Percentiles rank a stretch among this genome's conserved stretches.
Evolutionary conservation across 2,329 filamentous ascomycete species (phyloP).

Genomic region (Trematosphaeria pertusa): DNA sequence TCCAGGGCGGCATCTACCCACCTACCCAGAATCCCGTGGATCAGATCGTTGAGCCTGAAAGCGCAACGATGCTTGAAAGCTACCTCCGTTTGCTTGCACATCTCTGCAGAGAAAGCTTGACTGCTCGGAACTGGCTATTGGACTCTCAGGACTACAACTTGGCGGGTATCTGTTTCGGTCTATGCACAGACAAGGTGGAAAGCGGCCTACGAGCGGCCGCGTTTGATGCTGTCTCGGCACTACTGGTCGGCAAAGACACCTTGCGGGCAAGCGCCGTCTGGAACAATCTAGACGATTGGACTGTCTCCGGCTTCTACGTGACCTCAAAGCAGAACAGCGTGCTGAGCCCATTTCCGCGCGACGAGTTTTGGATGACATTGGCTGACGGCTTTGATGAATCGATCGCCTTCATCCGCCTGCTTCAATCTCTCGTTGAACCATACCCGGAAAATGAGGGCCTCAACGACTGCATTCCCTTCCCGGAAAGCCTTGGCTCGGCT

Average conservation of each 20-base stretch:
- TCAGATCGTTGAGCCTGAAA: constrained; percentile 84
- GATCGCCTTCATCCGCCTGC: constrained; percentile 79
- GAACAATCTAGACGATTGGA: constrained; percentile 80
- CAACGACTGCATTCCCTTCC: constrained; percentile 82
- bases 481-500: constrained; percentile 79
- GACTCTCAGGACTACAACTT: constrained; percentile 72
- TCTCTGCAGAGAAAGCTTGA: constrained; percentile 75
- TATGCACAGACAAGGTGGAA: constrained; percentile 79
- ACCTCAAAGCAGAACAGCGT: constrained; percentile 39
- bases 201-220: constrained; percentile 81
- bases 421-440: constrained; percentile 75
- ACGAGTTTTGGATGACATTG: constrained; percentile 72
- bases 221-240: constrained; percentile 76
- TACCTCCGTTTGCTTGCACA: constrained; percentile 89
- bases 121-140: constrained; percentile 76
- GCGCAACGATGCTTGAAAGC: constrained; percentile 93
- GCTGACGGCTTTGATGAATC: constrained; percentile 83
- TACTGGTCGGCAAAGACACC: constrained; percentile 76
- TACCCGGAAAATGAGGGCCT: constrained; percentile 66
- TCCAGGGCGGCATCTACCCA: constrained; percentile 63
- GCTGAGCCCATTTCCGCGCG: constrained; percentile 29
- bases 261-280: constrained; percentile 77
- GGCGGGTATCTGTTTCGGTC: constrained; percentile 75
- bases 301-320: constrained; percentile 51
- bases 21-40: constrained; percentile 45